These are phyloP conservation scores for Penicillium simplicissimum DNA, from an alignment of 495 filamentous ascomycete species.

Conservation along the genomic window DNA sequence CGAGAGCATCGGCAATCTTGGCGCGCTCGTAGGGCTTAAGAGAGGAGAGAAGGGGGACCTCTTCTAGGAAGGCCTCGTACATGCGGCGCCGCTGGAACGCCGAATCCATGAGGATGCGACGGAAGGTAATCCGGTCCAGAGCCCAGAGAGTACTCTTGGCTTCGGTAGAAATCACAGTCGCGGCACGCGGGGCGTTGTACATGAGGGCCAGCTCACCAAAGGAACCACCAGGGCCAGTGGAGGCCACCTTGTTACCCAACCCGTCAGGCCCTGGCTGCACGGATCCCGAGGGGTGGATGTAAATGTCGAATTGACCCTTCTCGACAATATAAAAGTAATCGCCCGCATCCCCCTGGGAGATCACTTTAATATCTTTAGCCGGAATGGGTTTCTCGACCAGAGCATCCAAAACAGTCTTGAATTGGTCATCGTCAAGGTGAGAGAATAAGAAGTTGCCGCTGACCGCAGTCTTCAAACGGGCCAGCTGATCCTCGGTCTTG, in stretches of 20 bases:
- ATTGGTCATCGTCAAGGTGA: constrained; percentile 91
- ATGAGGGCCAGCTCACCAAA: constrained; percentile 97
- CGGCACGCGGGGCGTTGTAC: constrained; percentile 98
- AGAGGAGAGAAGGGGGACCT: constrained; percentile 82
- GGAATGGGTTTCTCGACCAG: constrained; percentile 94
- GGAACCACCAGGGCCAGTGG: constrained; percentile 84
- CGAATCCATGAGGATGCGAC: constrained; percentile 96
- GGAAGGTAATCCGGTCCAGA: constrained; percentile 93
- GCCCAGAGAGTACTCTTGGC: constrained; percentile 84
- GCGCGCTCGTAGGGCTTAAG: constrained; percentile 89
- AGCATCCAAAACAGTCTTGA: constrained; percentile 81
- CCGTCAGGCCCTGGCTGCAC: constrained; percentile 82
- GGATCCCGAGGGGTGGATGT: constrained; percentile 78
- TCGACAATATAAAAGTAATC: constrained; percentile 99
- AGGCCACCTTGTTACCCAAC: constrained; percentile 80
- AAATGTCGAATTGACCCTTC: constrained; percentile 84
- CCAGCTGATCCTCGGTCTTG: constrained; percentile 79
- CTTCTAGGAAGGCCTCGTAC: constrained; percentile 97
- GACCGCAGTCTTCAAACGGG: constrained; percentile 78
- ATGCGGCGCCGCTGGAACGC: constrained; percentile 93
- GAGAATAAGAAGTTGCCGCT: constrained; percentile 91
- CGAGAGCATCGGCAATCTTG: constrained; percentile 95
- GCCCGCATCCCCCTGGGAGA: constrained; percentile 91
- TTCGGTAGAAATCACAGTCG: constrained; percentile 86
- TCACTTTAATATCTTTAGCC: constrained; percentile 93